Evolutionary conservation across 202 grass and related monocot species (phyloP), one percentile per base, ranked within the genome.

Genomic region (Elaeis oleifera): DNA sequence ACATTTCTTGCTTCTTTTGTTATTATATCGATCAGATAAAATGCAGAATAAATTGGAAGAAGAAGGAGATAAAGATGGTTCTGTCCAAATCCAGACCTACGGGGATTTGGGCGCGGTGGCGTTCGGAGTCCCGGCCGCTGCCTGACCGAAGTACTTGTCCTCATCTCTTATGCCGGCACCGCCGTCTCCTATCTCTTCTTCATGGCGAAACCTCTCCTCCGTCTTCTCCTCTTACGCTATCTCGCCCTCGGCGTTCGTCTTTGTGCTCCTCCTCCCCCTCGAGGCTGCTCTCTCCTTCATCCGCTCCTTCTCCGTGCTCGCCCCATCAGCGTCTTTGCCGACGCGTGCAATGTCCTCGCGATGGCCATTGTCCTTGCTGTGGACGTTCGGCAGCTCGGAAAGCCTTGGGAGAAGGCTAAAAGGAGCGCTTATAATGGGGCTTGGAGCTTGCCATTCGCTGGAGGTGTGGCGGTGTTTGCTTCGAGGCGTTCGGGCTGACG

Each of bases 401-500:
- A 77, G 48, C 71, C 84, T 8, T 80, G 87, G 77, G 50, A 53
- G 25, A 3, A 44, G 36, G 36, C 8, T 13, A 78, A 63, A 58
- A 85, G 84, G 81, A 90, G 19, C 55, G 76, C 87, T 69, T 96
- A 88, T 17, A 90, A 96, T 71, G 84, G 91, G 9, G 16, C 80
- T 23, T 88, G 71, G 87, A 79, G 70, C 13, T 58, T 96, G 71
- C 84, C 87, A 28, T 96, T 88, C 54, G 75, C 63, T 50, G 80
- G 80, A 21, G 87, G 87, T n/a, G 71, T 96, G 55, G 84, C 91
- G 1, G 73, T 90, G 13, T 96, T 62, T 96, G 87, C 72, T 90
- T 89, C 13, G 91, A 91, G 75, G 91, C 87, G 24, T 96, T 96
- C 67, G 85, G 76, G 79, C 81, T 96, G 91, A 91, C 79, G 52